A percentile compares a stretch with the other conserved stretches of the same genome.
Evolutionary conservation across 2,329 filamentous ascomycete genomes (phyloP).

Genomic region (Alternaria alternata): DNA sequence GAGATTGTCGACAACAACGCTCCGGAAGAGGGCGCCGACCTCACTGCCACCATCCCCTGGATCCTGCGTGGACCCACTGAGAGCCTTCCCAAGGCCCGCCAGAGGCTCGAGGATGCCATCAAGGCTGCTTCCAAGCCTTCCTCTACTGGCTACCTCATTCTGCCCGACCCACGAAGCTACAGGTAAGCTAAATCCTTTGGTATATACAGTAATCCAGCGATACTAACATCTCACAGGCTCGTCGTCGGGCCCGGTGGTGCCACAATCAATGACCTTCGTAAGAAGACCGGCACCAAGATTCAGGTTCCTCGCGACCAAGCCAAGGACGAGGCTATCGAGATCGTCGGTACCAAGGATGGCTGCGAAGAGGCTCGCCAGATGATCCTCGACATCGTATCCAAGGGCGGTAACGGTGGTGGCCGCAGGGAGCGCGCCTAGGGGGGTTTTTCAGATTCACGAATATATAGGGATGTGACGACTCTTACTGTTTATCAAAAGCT

Average conservation of each 20-base stretch:
- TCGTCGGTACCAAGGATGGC: constrained; percentile 79
- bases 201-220: neutral
- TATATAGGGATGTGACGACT: neutral
- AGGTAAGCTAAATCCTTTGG: constrained; percentile 38
- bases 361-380: constrained; percentile 87
- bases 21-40: constrained; percentile 60
- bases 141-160: constrained; percentile 83
- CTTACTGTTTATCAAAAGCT: neutral
- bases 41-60: constrained; percentile 77
- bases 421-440: constrained; percentile 26
- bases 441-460: neutral
- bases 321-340: constrained; percentile 84
- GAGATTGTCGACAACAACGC: constrained; percentile 74
- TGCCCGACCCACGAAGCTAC: constrained; percentile 90
- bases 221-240: constrained; percentile 58
- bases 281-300: constrained; percentile 91
- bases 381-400: constrained; percentile 79
- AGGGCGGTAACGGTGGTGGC: constrained; percentile 38
- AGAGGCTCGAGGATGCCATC: constrained; percentile 75
- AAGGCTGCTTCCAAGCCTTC: constrained; percentile 73
- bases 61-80: constrained; percentile 81
- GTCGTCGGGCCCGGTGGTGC: constrained; percentile 89
- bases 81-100: constrained; percentile 81
- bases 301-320: constrained; percentile 86
- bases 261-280: constrained; percentile 92